Base-by-base conservation (phyloP, 1,284 basidiomycete species). In the Mycosarcoma maydis region DNA sequence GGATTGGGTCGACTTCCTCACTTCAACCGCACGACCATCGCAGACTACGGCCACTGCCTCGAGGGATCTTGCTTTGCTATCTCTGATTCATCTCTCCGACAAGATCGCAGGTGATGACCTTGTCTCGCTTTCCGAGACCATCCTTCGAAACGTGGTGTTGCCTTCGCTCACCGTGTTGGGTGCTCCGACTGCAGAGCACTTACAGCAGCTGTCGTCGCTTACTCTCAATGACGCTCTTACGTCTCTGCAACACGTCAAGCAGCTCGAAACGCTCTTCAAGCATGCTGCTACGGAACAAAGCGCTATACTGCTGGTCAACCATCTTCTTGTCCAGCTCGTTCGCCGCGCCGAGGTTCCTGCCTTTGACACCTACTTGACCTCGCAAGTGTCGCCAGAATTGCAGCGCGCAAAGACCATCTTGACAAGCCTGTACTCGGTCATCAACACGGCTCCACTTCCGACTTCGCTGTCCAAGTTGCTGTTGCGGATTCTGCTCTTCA, bases 401-500 rank as follows among this genome's bases (percentile, higher is more conserved):
- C 34, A 41, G n/a, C 29, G 23, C 26, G 55, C 47, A 11, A 62
- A 57, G 44, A 26, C 19, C 22, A 43, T 72, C 8, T 53, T 72
- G 19, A 43, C 36, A 14, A 45, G 34, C 13, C 47, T 72, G 20
- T 74, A 74, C 51, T 52, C 55, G n/a, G 26, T 57, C 26, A 46
- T 62, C 57, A 74, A 66, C 46, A 50, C 60, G 24, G 46, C 45
- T 14, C 55, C 55, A 23, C 43, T 55, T 9, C 55, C 42, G 1
- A 41, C 52, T 2, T 24, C 50, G 14, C 38, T 70, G 29, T 34
- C 62, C 20, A 62, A 53, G 1, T 36, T 60, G 17, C 61, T 78
- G 19, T 47, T 64, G 30, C 49, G 46, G 23, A 45, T 44, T 20
- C 82, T 96, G 0, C 91, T 97, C 76, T 83, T 86, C 39, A 87